Conservation (phyloP, 148 eudicot species). For the Pouteria glomerata region DNA sequence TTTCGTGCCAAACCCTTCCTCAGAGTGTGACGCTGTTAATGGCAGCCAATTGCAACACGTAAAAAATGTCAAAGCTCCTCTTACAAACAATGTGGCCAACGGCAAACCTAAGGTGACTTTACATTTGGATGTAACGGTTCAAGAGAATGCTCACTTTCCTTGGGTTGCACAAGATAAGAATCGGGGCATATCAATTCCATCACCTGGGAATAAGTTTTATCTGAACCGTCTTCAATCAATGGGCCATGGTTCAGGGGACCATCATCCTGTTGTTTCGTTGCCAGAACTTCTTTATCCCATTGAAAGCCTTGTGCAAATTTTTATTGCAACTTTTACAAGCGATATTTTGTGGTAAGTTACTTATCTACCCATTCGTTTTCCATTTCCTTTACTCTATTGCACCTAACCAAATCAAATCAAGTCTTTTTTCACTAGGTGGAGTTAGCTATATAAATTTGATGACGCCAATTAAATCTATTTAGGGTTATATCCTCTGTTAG, state of each 20-base stretch:
- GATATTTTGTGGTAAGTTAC: conserved; percentile 67
- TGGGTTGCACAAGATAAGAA: conserved; percentile 18
- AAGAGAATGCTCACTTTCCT: conserved; percentile 9
- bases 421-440: too few species aligned
- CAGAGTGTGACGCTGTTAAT: neutral
- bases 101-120: neutral
- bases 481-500: too few species aligned
- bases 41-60: conserved; percentile 9
- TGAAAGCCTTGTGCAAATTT: conserved; percentile 52
- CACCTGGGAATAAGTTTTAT: conserved; percentile 75
- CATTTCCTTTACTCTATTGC: neutral
- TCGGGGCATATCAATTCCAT: conserved; percentile 23
- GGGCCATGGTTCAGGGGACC: conserved; percentile 31
- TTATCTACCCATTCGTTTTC: neutral
- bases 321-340: conserved; percentile 83
- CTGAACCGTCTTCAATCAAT: conserved; percentile 57
- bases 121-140: conserved; percentile 14
- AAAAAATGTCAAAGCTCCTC: conserved; percentile 6
- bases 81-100: conserved; percentile 8
- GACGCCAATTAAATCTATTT: too few species aligned
- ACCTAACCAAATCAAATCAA: too few species aligned
- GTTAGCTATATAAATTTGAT: too few species aligned
- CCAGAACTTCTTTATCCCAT: conserved; percentile 78
- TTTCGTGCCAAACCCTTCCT: conserved; percentile 14
- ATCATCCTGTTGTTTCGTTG: conserved; percentile 48